Conservation (phyloP, 768 basidiomycete species). For the Holtermannia corniformis region DNA sequence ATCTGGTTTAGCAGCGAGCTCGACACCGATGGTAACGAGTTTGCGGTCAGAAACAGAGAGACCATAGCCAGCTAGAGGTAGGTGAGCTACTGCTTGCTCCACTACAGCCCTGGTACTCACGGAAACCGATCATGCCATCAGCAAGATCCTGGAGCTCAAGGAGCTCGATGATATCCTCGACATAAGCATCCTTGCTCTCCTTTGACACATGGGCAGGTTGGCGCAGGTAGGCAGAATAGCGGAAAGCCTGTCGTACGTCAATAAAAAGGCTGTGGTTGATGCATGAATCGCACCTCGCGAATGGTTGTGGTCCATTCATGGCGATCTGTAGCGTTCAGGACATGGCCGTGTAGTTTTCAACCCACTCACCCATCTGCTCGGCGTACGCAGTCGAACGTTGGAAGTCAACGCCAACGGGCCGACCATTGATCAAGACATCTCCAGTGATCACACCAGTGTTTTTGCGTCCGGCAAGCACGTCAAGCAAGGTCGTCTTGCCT, state of each 20-base stretch:
- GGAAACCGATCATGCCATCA: constrained; percentile 62
- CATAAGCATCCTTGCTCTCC: constrained; percentile 66
- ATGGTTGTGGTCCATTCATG: constrained; percentile 64
- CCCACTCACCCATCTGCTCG: constrained; percentile 62
- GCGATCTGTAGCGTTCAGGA: constrained; percentile 27
- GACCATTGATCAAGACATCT: constrained; percentile 58
- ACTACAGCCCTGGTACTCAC: constrained; percentile 1
- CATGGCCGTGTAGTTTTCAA: neutral
- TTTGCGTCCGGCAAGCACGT: constrained; percentile 59
- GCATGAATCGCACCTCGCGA: too few species aligned
- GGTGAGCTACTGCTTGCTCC: too few species aligned
- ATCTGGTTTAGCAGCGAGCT: constrained; percentile 76
- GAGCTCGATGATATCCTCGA: constrained; percentile 64
- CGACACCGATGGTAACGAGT: constrained; percentile 76
- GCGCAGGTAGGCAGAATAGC: constrained; percentile 68
- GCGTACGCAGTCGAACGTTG: constrained; percentile 66
- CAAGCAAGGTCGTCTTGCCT: constrained; percentile 45
- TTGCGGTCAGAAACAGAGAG: constrained; percentile 54
- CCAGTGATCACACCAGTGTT: constrained; percentile 64
- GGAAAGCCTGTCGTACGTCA: constrained; percentile 72
- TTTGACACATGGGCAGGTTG: constrained; percentile 58
- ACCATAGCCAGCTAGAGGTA: constrained; percentile 44
- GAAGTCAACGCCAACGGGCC: constrained; percentile 49
- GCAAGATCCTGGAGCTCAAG: constrained; percentile 74
- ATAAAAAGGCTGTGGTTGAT: too few species aligned